A percentile compares a stretch with the other conserved stretches of the same genome.
Evolutionary conservation across 805 yeast species (phyloP).

Genomic region (Pachysolen tannophilus): DNA sequence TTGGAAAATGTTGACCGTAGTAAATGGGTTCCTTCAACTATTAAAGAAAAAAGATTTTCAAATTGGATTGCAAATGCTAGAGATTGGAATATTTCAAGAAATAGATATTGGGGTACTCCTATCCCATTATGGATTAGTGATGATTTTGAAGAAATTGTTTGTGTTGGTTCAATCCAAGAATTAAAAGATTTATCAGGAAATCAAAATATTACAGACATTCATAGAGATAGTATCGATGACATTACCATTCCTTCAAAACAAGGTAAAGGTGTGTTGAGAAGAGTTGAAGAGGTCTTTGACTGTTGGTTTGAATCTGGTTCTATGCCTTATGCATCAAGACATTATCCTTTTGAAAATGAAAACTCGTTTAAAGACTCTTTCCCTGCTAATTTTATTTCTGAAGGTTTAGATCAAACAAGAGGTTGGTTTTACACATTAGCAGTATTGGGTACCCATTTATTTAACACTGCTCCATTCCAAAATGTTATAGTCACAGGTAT

Average conservation of each 20-base stretch:
- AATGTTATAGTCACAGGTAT: constrained; percentile 96
- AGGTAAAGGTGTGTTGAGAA: constrained; percentile 81
- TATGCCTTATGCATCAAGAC: constrained; percentile 97
- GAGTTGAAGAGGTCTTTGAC: constrained; percentile 97
- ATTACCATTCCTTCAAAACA: constrained; percentile 86
- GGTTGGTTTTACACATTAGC: constrained; percentile 99
- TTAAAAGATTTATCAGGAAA: constrained; percentile 79
- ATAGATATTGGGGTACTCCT: constrained; percentile 99
- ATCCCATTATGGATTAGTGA: constrained; percentile 97
- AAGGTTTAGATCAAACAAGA: constrained; percentile 99
- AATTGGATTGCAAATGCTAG: constrained; percentile 99
- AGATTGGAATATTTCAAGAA: constrained; percentile 98
- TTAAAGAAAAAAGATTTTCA: constrained; percentile 91
- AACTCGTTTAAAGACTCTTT: constrained; percentile 64
- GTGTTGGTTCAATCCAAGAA: constrained; percentile 87
- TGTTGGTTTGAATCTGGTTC: constrained; percentile 99
- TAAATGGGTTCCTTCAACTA: constrained; percentile 87
- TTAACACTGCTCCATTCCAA: constrained; percentile 86
- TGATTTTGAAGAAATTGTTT: constrained; percentile 85
- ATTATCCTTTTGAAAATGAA: constrained; percentile 88
- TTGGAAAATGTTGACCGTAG: constrained; percentile 77
- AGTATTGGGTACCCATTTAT: constrained; percentile 91
- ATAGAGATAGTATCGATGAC: constrained; percentile 86
- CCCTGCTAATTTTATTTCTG: constrained; percentile 97
- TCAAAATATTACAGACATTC: constrained; percentile 76